Base-by-base conservation (phyloP, 73 alveolate species). In the Paramecium sonneborni region DNA sequence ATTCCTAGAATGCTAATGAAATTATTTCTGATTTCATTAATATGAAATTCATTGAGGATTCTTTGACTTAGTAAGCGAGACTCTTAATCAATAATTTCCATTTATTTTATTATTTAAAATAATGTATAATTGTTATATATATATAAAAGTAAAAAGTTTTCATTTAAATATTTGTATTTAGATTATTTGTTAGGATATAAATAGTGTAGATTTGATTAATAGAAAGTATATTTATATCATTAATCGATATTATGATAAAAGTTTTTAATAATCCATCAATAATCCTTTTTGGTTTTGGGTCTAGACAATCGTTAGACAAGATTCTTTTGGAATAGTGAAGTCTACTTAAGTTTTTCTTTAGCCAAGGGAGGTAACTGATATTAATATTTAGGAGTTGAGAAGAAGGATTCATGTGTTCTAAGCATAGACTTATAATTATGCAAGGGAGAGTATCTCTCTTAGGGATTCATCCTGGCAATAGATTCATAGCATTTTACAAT, bases 281-380 rank as follows among this genome's bases (percentile, higher is more conserved):
- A 48, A 58, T 9, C 11, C 11, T 41, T 9, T 56, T 68, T 39
- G 46, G 11, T 76, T 76, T 76, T 76, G 0, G 72, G 70, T 11
- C 1, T 6, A 4, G 89, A 38, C 28, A 76, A 76, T 39, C 89
- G 1, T 5, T 18, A 38, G 3, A 14, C 4, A 8, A 26, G 3
- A 28, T 5, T 32, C 34, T 7, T 15, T 32, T 70, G 32, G 5
- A 20, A 32, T 15, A 4, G 7, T 18, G 10, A 39, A 32, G 41
- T 32, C 39, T 30, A 12, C 21, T 20, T 76, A 0, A 76, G 11
- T 18, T 76, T 76, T 10, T 76, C 86, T 41, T 20, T 76, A 20
- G 70, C 38, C 20, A 76, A 39, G 5, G 88, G 69, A 76, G 46
- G 88, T 21, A 39, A 11, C n/a, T 76, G 70, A 76, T 37, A 76